Conservation (phyloP, 2,329 filamentous ascomycete species). For the Aspergillus calidoustus region DNA sequence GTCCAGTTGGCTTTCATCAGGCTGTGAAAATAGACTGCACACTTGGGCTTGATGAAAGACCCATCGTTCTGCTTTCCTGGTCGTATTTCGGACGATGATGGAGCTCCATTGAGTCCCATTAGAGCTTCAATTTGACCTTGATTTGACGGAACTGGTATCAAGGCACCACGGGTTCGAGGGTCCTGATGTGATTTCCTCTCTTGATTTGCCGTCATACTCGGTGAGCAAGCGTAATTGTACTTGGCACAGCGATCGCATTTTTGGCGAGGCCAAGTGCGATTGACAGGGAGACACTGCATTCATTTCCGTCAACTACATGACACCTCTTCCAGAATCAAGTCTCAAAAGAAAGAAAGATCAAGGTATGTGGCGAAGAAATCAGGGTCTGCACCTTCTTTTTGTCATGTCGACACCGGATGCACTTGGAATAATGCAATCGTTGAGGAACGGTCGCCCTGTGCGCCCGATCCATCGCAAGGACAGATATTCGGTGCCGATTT, state of each 20-base stretch:
- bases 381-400: not conserved
- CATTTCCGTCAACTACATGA: not conserved
- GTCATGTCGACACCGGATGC: not conserved
- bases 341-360: not conserved
- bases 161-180: not conserved
- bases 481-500: not conserved
- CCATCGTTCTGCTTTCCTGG: not conserved
- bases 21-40: not conserved
- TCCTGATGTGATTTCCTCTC: not conserved
- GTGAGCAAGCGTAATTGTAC: not conserved
- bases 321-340: not conserved
- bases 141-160: not conserved
- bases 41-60: not conserved
- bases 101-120: not conserved
- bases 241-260: constrained; percentile 1
- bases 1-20: not conserved
- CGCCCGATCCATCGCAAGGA: not conserved
- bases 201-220: not conserved
- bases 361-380: not conserved
- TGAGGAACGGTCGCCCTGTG: not conserved
- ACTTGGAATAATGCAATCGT: constrained; percentile 3
- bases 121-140: not conserved
- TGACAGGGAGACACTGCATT: not conserved
- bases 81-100: not conserved
- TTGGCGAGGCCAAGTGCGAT: not conserved